Conservation (phyloP, 345 rosid genomes). For the Gossypium sturtianum region DNA sequence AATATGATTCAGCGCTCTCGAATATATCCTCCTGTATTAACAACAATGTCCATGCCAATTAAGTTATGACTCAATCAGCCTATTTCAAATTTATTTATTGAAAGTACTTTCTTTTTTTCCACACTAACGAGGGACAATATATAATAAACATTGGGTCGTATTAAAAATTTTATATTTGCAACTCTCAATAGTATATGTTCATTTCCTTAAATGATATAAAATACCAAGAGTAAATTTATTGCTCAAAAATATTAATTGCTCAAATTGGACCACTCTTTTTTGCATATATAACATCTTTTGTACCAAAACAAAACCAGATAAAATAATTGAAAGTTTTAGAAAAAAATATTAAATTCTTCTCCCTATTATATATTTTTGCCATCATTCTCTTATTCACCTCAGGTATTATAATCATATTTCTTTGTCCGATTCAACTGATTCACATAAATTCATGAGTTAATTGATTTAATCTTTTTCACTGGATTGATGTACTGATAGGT, state of each 20-base stretch:
- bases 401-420: neutral
- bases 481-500: no score
- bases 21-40: fast-evolving
- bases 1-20: fast-evolving
- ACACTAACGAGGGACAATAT: no score
- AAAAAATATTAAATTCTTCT: neutral
- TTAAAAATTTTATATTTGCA: no score
- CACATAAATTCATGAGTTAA: no score
- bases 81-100: no score
- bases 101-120: no score
- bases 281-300: neutral
- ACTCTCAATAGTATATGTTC: neutral
- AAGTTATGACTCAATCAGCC: fast-evolving
- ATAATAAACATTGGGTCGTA: neutral
- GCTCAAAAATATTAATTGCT: neutral
- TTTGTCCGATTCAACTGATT: no score
- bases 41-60: no score
- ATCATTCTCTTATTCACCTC: neutral
- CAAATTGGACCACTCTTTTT: neutral
- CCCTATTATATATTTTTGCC: neutral
- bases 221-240: neutral
- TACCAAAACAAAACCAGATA: neutral
- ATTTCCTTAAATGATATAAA: neutral
- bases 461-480: no score
- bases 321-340: neutral